These are phyloP conservation scores for Ophiostoma populinum DNA, from an alignment of 2,329 filamentous ascomycete genomes.

Conservation along the genomic window DNA sequence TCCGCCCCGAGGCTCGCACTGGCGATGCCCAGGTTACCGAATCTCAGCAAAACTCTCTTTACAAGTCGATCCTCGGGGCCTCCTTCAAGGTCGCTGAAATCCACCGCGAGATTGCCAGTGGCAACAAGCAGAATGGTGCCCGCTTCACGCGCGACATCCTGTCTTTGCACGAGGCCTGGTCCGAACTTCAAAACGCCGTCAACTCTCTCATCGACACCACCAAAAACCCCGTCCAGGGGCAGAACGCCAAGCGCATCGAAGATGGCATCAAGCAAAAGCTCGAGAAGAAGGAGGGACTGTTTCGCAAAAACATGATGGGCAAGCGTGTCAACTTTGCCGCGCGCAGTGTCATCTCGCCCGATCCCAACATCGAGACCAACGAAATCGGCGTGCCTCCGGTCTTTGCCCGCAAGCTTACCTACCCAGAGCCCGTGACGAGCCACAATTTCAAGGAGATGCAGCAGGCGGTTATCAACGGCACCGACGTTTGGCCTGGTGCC, in stretches of 20 bases:
- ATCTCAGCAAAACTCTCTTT: constrained; percentile 72
- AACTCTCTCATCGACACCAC: constrained; percentile 88
- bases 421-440: constrained; percentile 90
- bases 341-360: constrained; percentile 91
- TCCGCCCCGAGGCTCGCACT: constrained; percentile 69
- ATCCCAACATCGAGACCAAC: constrained; percentile 97
- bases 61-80: constrained; percentile 65
- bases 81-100: constrained; percentile 61
- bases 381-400: constrained; percentile 98
- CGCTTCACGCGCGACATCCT: constrained; percentile 38
- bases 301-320: constrained; percentile 99
- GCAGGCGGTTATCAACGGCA: constrained; percentile 87
- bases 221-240: constrained; percentile 65
- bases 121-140: constrained; percentile 10
- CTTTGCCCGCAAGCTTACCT: constrained; percentile 89
- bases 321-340: constrained; percentile 98
- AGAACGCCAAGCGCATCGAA: constrained; percentile 60
- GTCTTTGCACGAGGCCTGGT: constrained; percentile 67
- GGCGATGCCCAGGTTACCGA: constrained; percentile 72
- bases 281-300: constrained; percentile 96
- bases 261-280: constrained; percentile 96
- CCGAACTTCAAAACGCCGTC: constrained; percentile 71
- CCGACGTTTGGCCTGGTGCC: constrained; percentile 86
- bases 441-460: constrained; percentile 95
- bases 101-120: constrained; percentile 45